Percentiles rank a stretch among this genome's conserved stretches.
Conservation (phyloP, 257 asterid species). For the Nemophila menziesii region DNA sequence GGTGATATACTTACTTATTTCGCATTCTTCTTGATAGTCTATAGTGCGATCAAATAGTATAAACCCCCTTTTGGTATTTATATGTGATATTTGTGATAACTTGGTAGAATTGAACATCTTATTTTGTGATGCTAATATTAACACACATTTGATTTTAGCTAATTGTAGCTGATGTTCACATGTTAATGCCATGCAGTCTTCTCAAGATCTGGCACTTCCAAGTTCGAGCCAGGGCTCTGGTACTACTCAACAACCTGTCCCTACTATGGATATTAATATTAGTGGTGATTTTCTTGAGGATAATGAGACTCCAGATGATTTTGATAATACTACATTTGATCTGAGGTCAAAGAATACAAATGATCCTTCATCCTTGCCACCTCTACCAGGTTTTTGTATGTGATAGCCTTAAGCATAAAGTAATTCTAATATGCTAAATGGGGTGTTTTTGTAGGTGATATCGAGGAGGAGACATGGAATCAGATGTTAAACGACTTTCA, state of each 20-base stretch:
- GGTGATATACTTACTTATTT: too few species aligned
- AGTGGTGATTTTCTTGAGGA: constrained; percentile 17
- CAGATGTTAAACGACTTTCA: constrained; percentile 36
- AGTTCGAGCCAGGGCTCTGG: constrained; percentile 46
- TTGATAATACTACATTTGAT: too few species aligned
- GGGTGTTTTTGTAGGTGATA: constrained; percentile 34
- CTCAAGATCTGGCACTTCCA: constrained; percentile 29
- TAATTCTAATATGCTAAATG: constrained; percentile 20
- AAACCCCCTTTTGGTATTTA: too few species aligned
- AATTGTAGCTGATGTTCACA: too few species aligned
- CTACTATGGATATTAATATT: constrained; percentile 22
- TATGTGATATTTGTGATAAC: too few species aligned
- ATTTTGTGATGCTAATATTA: neutral
- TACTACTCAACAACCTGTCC: constrained; percentile 56
- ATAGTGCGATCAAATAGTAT: too few species aligned
- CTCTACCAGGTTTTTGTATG: constrained; percentile 9
- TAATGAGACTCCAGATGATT: constrained; percentile 29
- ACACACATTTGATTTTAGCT: too few species aligned
- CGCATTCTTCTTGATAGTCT: too few species aligned
- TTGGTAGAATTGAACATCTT: too few species aligned
- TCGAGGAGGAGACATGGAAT: constrained; percentile 43
- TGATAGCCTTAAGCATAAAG: neutral
- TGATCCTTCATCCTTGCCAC: constrained; percentile 26
- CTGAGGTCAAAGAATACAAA: too few species aligned
- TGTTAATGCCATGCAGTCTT: too few species aligned